phyloP scores from a whole-genome alignment of 192 early-diverging fungal species.

The Coemansia aciculifera region DNA sequence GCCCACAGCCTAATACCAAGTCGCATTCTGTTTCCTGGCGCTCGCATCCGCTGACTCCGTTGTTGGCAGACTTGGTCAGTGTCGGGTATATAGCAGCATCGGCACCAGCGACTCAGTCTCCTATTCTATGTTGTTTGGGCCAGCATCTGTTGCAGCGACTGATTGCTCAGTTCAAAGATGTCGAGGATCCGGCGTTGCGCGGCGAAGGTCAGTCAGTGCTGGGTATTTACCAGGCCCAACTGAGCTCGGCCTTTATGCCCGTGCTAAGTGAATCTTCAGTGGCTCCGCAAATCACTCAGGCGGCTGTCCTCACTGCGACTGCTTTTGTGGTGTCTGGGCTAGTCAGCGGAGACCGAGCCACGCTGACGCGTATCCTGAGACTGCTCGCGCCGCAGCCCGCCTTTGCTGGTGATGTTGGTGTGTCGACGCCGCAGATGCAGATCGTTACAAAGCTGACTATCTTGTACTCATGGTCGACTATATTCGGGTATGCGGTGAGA shows the following conservation, averaged over 20 bases:
- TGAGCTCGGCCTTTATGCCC: constrained; percentile 87
- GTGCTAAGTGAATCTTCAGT: constrained; percentile 29
- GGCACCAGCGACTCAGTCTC: constrained; percentile 57
- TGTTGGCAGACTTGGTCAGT: constrained; percentile 82
- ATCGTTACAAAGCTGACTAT: constrained; percentile 21
- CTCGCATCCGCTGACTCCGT: constrained; percentile 30
- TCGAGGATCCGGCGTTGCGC: constrained; percentile 87
- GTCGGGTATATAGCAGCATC: constrained; percentile 90
- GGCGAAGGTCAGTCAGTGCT: constrained; percentile 69
- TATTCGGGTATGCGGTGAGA: constrained; percentile 9
- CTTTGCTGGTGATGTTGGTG: neutral
- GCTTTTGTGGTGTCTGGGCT: constrained; percentile 37
- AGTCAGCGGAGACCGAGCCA: constrained; percentile 13
- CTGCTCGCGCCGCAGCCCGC: constrained; percentile 37
- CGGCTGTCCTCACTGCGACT: constrained; percentile 26
- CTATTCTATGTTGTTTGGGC: constrained; percentile 74
- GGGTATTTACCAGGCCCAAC: constrained; percentile 93
- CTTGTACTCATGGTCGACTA: constrained; percentile 29
- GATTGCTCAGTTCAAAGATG: constrained; percentile 69
- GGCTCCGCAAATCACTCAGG: constrained; percentile 10
- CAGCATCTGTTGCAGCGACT: constrained; percentile 76
- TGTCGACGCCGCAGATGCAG: constrained; percentile 21
- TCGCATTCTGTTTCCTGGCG: constrained; percentile 35
- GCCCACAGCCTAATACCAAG: neutral
- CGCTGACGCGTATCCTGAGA: constrained; percentile 31